Evolutionary conservation across 176 grass and related monocot species (phyloP).

Genomic region (Oryza officinalis): DNA sequence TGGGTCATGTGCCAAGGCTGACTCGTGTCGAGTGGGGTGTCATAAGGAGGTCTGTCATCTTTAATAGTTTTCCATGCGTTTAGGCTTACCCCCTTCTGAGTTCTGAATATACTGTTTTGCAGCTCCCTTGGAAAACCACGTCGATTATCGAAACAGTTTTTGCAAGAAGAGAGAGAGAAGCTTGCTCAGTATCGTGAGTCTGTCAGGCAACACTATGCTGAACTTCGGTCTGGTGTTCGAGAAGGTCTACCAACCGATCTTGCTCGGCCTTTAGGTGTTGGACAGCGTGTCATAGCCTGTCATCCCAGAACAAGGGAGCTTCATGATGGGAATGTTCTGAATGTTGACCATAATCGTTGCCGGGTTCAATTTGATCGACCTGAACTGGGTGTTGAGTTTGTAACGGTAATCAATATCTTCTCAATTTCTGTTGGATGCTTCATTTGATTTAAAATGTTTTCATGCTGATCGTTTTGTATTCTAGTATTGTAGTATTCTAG

Average conservation of each 20-base stretch:
- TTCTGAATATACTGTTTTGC: constrained; percentile 45
- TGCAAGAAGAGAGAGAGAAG: constrained; percentile 90
- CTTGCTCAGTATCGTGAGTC: constrained; percentile 84
- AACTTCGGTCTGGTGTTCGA: constrained; percentile 73
- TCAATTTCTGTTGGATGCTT: constrained; percentile 5
- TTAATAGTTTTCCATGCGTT: constrained; percentile 24
- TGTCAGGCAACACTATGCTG: constrained; percentile 85
- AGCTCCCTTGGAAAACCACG: constrained; percentile 99
- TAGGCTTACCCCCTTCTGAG: constrained; percentile 5
- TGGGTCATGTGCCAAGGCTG: constrained; percentile 87
- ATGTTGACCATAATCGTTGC: constrained; percentile 62
- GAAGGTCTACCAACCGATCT: constrained; percentile 93
- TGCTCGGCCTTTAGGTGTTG: constrained; percentile 80
- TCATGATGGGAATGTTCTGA: constrained; percentile 89
- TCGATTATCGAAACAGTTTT: constrained; percentile 80
- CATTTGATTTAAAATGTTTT: constrained; percentile 25
- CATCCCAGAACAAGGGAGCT: constrained; percentile 97
- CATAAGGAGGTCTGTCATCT: constrained; percentile 70
- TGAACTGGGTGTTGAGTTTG: constrained; percentile 81
- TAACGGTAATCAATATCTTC: constrained; percentile 64
- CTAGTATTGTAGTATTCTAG: not conserved
- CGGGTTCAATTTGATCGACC: constrained; percentile 91
- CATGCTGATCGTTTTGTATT: constrained; percentile 1
- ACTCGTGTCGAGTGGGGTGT: constrained; percentile 95
- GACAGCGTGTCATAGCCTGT: constrained; percentile 84